phyloP scores from a whole-genome alignment of 2,329 filamentous ascomycete species.

The Botrytis hyacinthi region DNA sequence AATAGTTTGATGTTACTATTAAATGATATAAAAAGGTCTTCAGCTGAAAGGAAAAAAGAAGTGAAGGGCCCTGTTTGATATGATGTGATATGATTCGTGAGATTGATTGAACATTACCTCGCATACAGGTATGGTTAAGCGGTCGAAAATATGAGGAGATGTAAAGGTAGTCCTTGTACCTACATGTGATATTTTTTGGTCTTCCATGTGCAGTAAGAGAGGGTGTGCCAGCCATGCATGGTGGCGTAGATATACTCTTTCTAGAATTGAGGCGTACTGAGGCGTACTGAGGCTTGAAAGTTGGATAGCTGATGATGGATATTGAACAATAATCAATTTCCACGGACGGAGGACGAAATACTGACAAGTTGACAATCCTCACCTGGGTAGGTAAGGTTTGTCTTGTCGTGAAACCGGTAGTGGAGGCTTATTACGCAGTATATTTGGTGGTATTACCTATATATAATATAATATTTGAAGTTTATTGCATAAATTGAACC shows the following conservation, averaged over 20 bases:
- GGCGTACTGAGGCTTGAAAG: neutral
- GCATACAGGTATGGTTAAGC: neutral
- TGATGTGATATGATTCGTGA: neutral
- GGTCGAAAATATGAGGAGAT: neutral
- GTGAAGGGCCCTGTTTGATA: too few species aligned
- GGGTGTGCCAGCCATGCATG: slow-evolving; percentile 9
- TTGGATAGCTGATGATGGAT: neutral
- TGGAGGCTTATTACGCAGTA: slow-evolving; percentile 5
- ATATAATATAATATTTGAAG: neutral
- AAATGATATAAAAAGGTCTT: neutral
- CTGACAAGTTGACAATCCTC: too few species aligned
- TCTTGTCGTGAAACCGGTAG: neutral
- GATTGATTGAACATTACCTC: neutral
- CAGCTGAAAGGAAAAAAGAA: neutral
- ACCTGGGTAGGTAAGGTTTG: neutral
- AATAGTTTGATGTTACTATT: neutral
- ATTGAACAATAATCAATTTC: neutral
- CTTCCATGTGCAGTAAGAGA: neutral
- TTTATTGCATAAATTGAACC: slow-evolving; percentile 3
- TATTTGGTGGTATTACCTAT: too few species aligned
- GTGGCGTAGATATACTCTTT: slow-evolving; percentile 7
- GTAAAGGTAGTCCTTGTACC: neutral
- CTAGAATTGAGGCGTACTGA: slow-evolving; percentile 9
- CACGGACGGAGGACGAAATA: neutral
- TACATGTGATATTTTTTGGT: neutral